Conservation (phyloP, 495 filamentous ascomycete species). For the Arthonia radiata region DNA sequence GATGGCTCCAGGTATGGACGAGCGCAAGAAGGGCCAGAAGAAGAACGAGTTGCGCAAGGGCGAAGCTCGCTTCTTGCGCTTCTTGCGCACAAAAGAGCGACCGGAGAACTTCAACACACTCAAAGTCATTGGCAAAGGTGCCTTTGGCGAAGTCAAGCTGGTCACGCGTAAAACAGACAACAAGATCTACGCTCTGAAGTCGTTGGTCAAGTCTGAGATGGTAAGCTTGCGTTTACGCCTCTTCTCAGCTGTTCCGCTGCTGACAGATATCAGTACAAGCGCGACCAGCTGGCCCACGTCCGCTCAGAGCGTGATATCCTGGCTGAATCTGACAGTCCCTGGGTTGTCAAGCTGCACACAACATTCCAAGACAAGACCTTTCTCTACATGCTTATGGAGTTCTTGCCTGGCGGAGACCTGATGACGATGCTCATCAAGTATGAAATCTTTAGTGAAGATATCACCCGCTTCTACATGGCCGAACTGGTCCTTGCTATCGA, state of each 20-base stretch:
- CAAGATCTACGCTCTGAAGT: conserved; percentile 96
- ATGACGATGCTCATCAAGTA: conserved; percentile 99
- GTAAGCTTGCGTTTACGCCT: conserved; percentile 6
- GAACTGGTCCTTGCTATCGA: conserved; percentile 95
- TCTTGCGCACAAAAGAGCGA: conserved; percentile 74
- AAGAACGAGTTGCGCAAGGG: conserved; percentile 53
- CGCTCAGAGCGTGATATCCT: conserved; percentile 93
- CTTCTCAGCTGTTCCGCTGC: background rate
- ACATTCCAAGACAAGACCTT: conserved; percentile 93
- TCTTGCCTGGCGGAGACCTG: conserved; percentile 87
- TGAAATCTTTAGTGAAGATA: conserved; percentile 96
- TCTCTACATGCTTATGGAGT: conserved; percentile 98
- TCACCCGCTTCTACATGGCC: conserved; percentile 97
- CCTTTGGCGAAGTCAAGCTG: conserved; percentile 92
- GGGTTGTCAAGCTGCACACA: conserved; percentile 93
- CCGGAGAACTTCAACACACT: conserved; percentile 84
- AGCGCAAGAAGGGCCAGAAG: conserved; percentile 51
- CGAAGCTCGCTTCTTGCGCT: conserved; percentile 79
- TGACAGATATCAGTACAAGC: conserved; percentile 40
- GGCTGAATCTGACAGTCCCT: conserved; percentile 93
- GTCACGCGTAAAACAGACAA: conserved; percentile 90
- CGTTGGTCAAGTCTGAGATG: conserved; percentile 95
- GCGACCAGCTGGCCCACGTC: conserved; percentile 96
- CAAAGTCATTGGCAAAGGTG: conserved; percentile 96
- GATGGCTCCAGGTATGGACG: conserved; percentile 42